Percentiles rank a stretch among this genome's conserved stretches.
Evolutionary conservation across 495 filamentous ascomycete species (phyloP).

Genomic region (Talaromyces stipitatus): DNA sequence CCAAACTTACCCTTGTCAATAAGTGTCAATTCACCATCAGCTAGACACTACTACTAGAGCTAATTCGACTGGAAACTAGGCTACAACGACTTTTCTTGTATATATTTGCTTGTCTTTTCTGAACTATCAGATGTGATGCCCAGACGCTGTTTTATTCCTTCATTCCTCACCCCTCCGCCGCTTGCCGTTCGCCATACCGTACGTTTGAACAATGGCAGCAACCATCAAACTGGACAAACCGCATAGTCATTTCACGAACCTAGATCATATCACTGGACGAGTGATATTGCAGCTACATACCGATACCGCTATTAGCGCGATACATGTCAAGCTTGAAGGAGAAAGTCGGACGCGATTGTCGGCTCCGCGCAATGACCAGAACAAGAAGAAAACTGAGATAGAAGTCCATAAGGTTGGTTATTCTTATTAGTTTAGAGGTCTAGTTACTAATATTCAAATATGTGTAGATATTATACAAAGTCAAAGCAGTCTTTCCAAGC

Average conservation of each 20-base stretch:
- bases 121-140: background rate
- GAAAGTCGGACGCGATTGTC: constrained; percentile 65
- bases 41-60: background rate
- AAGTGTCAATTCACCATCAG: background rate
- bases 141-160: background rate
- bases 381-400: constrained; percentile 52
- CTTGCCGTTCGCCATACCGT: background rate
- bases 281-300: constrained; percentile 58
- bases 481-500: constrained; percentile 56
- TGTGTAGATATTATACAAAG: constrained; percentile 57
- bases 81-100: background rate
- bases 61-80: background rate
- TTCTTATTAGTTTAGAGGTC: background rate
- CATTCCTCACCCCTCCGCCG: background rate
- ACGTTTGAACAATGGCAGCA: constrained; percentile 26
- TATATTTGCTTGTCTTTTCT: background rate
- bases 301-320: constrained; percentile 61
- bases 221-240: constrained; percentile 67
- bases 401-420: constrained; percentile 70
- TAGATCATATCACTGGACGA: constrained; percentile 67
- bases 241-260: constrained; percentile 76
- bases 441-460: constrained; percentile 4
- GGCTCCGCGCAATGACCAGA: constrained; percentile 41
- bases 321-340: constrained; percentile 91
- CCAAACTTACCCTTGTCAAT: background rate